Evolutionary conservation across 768 basidiomycete genomes (phyloP), one percentile per base, ranked within the genome.

Genomic region (Psilocybe subaeruginosa): DNA sequence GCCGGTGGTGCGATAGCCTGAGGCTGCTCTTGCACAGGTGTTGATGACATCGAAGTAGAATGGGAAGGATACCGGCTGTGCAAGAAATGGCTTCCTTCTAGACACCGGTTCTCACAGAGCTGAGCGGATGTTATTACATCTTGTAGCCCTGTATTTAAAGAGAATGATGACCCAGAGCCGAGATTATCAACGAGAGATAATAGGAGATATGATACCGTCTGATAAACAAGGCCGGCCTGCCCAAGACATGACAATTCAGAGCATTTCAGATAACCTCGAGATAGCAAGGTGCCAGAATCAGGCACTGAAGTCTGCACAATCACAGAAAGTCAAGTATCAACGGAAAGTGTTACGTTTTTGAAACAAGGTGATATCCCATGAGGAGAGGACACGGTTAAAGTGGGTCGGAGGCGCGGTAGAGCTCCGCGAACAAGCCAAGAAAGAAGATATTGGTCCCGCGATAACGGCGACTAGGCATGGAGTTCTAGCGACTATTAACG

Each of bases 1-100:
- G 53, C 31, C 12, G 63, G 63, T 6, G 55, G 30, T 35, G 43
- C 23, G 4, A 30, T 58, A 11, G 62, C 62, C 41, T 56, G 50
- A 14, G 64, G 66, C 55, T 68, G 64, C 19, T 61, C 58, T 8
- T 54, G 56, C 31, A 63, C 58, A 30, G 41, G 45, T 35, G 63
- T 19, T 3, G 56, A 61, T 8, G 64, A 59, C 66, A 67, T 67
- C 78, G 33, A 7, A 50, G 56, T n/a, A 17, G 37, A 23, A 29
- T 23, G n/a, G 12, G 27, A 35, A 17, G 49, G n/a, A 33, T 16
- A 17, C 23, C 23, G 23, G 23, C 23, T 23, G 23, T 39, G 43
- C 39, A 16, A 46, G 29, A 30, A 14, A 45, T 19, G 17, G 30
- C 46, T 54, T 54, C 56, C 19, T 35, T 33, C 17, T 12, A 17